Base-by-base conservation (phyloP, 2,329 filamentous ascomycete genomes). In the Xylaria digitata region DNA sequence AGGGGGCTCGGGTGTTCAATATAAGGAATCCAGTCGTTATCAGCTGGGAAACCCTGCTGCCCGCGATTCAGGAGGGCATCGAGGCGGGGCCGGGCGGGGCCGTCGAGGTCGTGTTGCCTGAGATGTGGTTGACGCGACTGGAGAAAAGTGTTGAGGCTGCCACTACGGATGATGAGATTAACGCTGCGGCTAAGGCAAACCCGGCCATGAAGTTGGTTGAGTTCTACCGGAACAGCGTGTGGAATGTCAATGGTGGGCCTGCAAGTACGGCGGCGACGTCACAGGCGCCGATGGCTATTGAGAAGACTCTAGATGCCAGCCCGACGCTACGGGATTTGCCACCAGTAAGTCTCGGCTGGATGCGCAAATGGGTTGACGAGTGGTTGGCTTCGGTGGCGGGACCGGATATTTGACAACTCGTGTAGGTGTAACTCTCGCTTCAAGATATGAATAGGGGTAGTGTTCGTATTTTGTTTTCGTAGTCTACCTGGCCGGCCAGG, bases 361-460 rank as follows among this genome's bases (percentile, higher is more conserved):
- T 81, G 68, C 53, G 64, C 13, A 77, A 76, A 53, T 81, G 78
- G 79, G 65, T 80, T 46, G 43, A 65, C 0, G 76, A 80, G 61
- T 81, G 77, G 80, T 43, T 67, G 48, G 42, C 26, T 30, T 6
- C 19, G 49, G 48, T 13, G 46, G 60, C 45, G 11, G 45, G 34
- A 9, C 32, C 9, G 32, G 32, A 34, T 34, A 34, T 34, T 34
- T 34, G 32, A 34, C 32, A 34, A 6, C 9, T 34, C 32, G 32
- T 34, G 32, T 34, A 34, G 32, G 32, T 34, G 6, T 34, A 34
- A 34, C 32, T 34, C 32, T 34, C 32, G 32, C 32, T 34, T 34
- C 32, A 34, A 34, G 32, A 34, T 34, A 34, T 34, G 32, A 34
- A 34, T 34, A 34, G 32, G 32, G 32, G 32, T 34, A 34, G 32